A percentile compares a stretch with the other conserved stretches of the same genome.
These are phyloP conservation scores for Colletotrichum shisoi DNA, from an alignment of 2,329 filamentous ascomycete species.

Conservation along the genomic window DNA sequence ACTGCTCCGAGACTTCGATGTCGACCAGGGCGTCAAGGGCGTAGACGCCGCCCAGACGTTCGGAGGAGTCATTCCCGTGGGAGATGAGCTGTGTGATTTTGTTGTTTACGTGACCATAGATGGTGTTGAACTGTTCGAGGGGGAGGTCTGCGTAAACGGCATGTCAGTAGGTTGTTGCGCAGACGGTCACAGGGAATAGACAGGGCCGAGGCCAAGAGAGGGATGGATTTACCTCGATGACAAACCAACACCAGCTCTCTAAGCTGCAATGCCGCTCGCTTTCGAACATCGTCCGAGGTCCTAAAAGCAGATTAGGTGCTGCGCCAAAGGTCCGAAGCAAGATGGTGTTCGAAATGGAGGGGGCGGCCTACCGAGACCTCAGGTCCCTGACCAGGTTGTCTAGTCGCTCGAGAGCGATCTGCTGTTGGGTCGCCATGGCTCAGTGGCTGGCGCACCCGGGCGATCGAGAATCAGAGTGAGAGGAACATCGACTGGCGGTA, in stretches of 20 bases:
- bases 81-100: constrained; percentile 74
- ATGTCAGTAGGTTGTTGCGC: constrained; percentile 24
- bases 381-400: constrained; percentile 64
- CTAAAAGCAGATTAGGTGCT: constrained; percentile 17
- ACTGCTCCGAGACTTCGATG: constrained; percentile 93
- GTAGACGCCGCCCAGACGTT: constrained; percentile 89
- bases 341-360: neutral
- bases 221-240: constrained; percentile 59
- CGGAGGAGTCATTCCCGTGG: constrained; percentile 84
- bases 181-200: neutral
- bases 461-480: constrained; percentile 24
- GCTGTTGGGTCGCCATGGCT: constrained; percentile 56
- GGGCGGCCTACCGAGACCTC: constrained; percentile 59
- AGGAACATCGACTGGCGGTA: constrained; percentile 35
- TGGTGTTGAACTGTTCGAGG: constrained; percentile 75
- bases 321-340: neutral
- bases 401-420: constrained; percentile 63
- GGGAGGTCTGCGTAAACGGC: constrained; percentile 68
- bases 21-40: constrained; percentile 93
- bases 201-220: constrained; percentile 25
- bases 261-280: constrained; percentile 62
- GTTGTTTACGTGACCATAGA: constrained; percentile 65
- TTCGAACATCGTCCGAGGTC: constrained; percentile 58
- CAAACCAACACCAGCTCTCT: constrained; percentile 63
- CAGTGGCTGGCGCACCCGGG: constrained; percentile 41